A percentile compares a stretch with the other conserved stretches of the same genome.
phyloP scores from a whole-genome alignment of 768 basidiomycete species.

The Psilocybe azurescens region DNA sequence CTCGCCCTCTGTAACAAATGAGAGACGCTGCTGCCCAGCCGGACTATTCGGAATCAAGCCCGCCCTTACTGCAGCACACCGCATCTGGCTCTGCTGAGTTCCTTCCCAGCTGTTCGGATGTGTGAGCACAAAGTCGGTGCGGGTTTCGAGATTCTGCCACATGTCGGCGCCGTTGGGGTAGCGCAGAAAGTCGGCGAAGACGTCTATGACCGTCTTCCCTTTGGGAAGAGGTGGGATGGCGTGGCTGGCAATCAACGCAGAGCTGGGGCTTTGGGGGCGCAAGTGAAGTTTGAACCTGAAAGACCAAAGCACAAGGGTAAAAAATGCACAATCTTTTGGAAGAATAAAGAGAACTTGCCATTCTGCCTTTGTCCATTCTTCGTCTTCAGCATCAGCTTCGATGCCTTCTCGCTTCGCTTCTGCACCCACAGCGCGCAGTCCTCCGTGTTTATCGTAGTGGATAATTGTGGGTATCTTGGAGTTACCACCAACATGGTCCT shows the following conservation, averaged over 20 bases:
- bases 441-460: conserved; percentile 48
- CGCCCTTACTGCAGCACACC: too few species aligned
- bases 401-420: conserved; percentile 45
- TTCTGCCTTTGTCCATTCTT: conserved; percentile 50
- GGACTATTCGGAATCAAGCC: too few species aligned
- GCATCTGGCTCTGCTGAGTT: too few species aligned
- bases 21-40: too few species aligned
- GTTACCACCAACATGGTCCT: conserved; percentile 50
- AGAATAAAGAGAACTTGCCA: conserved; percentile 40
- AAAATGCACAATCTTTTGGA: conserved; percentile 4
- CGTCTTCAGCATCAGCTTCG: conserved; percentile 44
- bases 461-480: conserved; percentile 55
- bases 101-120: conserved; percentile 76
- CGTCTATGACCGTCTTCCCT: conserved; percentile 42
- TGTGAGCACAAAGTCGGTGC: conserved; percentile 56
- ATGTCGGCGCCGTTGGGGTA: conserved; percentile 55
- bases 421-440: conserved; percentile 46
- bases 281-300: conserved; percentile 46
- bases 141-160: conserved; percentile 48
- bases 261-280: conserved; percentile 32
- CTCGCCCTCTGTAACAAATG: too few species aligned
- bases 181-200: conserved; percentile 55
- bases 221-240: conserved; percentile 46
- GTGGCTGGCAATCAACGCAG: conserved; percentile 22
- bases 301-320: too few species aligned